A percentile compares a stretch with the other conserved stretches of the same genome.
Conservation (phyloP, 2,329 filamentous ascomycete species). For the Hypoxylon sp. region DNA sequence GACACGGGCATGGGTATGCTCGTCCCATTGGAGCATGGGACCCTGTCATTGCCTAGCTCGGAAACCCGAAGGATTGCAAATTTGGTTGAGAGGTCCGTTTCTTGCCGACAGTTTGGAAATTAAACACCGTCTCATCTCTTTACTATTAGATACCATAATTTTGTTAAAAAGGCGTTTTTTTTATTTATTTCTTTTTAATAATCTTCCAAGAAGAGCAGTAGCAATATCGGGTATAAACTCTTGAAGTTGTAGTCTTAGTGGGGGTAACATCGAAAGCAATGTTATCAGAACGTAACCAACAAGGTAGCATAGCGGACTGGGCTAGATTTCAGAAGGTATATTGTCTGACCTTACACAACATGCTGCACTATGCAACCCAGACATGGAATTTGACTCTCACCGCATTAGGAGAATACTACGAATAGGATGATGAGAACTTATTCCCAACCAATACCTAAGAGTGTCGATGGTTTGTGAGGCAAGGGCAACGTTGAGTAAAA, state of each 20-base stretch:
- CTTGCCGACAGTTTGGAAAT: background rate
- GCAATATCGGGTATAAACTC: slow-evolving; percentile 8
- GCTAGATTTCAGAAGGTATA: slow-evolving; percentile 31
- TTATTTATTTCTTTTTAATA: background rate
- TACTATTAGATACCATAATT: slow-evolving; percentile 7
- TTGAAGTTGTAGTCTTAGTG: slow-evolving; percentile 23
- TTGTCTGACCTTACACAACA: slow-evolving; percentile 34
- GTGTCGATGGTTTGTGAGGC: slow-evolving; percentile 24
- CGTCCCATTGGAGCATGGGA: slow-evolving; percentile 31
- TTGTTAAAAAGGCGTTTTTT: background rate
- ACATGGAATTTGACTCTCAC: slow-evolving; percentile 29
- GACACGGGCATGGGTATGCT: slow-evolving; percentile 25
- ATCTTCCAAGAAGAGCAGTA: background rate
- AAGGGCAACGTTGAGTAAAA: slow-evolving; percentile 27
- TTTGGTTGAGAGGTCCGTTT: slow-evolving; percentile 9
- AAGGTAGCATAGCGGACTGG: slow-evolving; percentile 27
- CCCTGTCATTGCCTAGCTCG: slow-evolving; percentile 33
- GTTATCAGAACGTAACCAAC: slow-evolving; percentile 23
- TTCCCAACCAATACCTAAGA: slow-evolving; percentile 32
- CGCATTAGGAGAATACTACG: slow-evolving; percentile 7
- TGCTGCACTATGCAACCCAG: slow-evolving; percentile 32
- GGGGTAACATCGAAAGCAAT: slow-evolving; percentile 12
- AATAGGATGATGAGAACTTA: slow-evolving; percentile 18
- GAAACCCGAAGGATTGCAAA: slow-evolving; percentile 30
- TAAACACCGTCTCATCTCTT: slow-evolving; percentile 18